These are phyloP conservation scores for Kwoniella shivajii DNA, from an alignment of 1,284 basidiomycete species.

Conservation along the genomic window DNA sequence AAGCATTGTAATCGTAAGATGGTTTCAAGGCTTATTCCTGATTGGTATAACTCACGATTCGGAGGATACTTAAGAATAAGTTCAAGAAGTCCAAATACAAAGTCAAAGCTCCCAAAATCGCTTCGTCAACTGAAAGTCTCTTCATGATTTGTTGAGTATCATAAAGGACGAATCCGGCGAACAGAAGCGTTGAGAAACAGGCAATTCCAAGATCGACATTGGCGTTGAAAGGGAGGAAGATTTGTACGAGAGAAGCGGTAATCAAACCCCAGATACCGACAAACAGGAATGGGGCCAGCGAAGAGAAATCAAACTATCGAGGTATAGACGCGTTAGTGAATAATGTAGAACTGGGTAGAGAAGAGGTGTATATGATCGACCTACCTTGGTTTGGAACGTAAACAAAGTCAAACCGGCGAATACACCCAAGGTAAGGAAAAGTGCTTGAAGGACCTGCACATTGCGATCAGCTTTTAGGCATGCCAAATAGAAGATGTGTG, in stretches of 20 bases:
- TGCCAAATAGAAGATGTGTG: neutral
- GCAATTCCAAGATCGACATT: constrained; percentile 52
- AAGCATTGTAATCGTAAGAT: too few species aligned
- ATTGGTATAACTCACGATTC: constrained; percentile 17
- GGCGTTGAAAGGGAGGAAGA: constrained; percentile 54
- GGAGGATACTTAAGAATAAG: constrained; percentile 18
- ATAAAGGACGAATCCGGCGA: constrained; percentile 53
- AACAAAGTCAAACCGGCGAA: constrained; percentile 60
- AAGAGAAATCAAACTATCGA: constrained; percentile 51
- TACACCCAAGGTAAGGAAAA: constrained; percentile 59
- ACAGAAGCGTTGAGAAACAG: constrained; percentile 49
- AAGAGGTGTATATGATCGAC: constrained; percentile 9
- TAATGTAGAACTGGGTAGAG: constrained; percentile 18
- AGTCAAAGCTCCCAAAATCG: constrained; percentile 38
- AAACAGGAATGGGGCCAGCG: constrained; percentile 50
- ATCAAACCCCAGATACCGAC: constrained; percentile 51
- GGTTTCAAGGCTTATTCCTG: too few species aligned
- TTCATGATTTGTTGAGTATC: constrained; percentile 56
- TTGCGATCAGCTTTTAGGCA: constrained; percentile 17
- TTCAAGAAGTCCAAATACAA: constrained; percentile 36
- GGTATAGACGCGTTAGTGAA: neutral
- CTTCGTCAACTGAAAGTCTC: constrained; percentile 52
- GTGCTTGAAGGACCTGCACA: constrained; percentile 57
- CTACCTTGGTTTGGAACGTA: constrained; percentile 56
- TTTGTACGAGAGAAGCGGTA: constrained; percentile 44